phyloP scores from a whole-genome alignment of 139 green algal genomes.

The Tetratostichococcus sp. region DNA sequence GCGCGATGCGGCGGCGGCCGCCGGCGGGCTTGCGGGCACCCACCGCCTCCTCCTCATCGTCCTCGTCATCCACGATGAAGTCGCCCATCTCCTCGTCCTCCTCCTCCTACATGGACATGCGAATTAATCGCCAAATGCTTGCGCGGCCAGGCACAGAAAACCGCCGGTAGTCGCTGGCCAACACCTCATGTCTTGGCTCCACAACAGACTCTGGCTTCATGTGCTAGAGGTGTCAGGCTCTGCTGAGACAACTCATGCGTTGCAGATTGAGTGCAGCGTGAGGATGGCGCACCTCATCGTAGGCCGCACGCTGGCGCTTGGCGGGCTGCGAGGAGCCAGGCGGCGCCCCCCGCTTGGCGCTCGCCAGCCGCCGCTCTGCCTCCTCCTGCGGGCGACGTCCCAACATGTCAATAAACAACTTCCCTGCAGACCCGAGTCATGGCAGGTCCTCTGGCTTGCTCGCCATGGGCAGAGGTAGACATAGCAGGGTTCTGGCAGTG shows the following conservation, averaged over 20 bases:
- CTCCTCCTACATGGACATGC: not conserved
- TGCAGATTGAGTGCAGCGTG: too few species aligned
- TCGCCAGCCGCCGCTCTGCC: constrained; percentile 26
- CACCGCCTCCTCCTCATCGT: constrained; percentile 9
- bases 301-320: not conserved
- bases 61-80: constrained; percentile 26
- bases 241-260: too few species aligned
- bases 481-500: too few species aligned
- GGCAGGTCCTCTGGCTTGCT: too few species aligned
- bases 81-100: constrained; percentile 4
- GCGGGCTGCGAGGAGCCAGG: not conserved
- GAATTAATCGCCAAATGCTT: not conserved
- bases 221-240: too few species aligned
- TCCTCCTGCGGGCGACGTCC: constrained; percentile 5
- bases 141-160: too few species aligned
- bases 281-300: not conserved
- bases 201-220: too few species aligned
- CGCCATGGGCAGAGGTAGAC: too few species aligned
- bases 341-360: constrained; percentile 22
- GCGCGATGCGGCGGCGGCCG: not conserved
- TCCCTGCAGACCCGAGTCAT: too few species aligned
- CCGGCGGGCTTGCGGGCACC: not conserved
- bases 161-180: too few species aligned
- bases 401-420: not conserved
- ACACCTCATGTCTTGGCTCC: too few species aligned